These are phyloP conservation scores for Penicillium glabrum DNA, from an alignment of 2,329 filamentous ascomycete species.

Conservation along the genomic window DNA sequence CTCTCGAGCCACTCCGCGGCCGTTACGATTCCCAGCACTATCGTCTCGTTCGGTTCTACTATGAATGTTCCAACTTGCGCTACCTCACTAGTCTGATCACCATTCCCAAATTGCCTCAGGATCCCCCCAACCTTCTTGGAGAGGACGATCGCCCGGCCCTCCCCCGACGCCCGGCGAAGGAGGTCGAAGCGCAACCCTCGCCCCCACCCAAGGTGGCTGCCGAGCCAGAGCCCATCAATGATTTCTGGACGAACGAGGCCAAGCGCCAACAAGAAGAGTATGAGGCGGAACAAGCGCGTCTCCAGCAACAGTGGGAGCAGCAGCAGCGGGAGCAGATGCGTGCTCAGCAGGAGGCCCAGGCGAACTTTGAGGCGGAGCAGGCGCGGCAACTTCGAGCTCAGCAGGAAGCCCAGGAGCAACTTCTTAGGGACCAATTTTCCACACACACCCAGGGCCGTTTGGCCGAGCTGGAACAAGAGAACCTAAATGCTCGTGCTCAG, in stretches of 20 bases:
- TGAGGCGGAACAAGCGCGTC: constrained; percentile 84
- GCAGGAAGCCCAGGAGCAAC: constrained; percentile 90
- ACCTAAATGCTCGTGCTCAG: constrained; percentile 88
- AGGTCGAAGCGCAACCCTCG: constrained; percentile 70
- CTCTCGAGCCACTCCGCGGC: constrained; percentile 79
- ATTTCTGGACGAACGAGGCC: constrained; percentile 96
- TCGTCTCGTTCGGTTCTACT: constrained; percentile 95
- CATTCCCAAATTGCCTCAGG: constrained; percentile 91
- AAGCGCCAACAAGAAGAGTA: constrained; percentile 91
- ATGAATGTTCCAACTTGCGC: constrained; percentile 95
- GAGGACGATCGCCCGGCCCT: constrained; percentile 85
- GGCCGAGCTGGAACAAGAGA: constrained; percentile 92
- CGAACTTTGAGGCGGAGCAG: constrained; percentile 96
- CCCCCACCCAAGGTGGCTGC: constrained; percentile 65
- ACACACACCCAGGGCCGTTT: constrained; percentile 95
- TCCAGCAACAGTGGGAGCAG: constrained; percentile 83
- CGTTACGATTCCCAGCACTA: constrained; percentile 96
- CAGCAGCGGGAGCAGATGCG: constrained; percentile 79
- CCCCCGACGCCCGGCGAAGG: constrained; percentile 68
- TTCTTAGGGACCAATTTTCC: constrained; percentile 83
- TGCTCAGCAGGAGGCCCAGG: constrained; percentile 79
- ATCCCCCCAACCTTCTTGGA: constrained; percentile 82
- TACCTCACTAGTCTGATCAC: constrained; percentile 96
- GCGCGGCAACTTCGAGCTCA: constrained; percentile 85
- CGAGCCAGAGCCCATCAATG: constrained; percentile 91